Evolutionary conservation across 768 basidiomycete genomes (phyloP), one percentile per base, ranked within the genome.

Genomic region (Russula compacta): DNA sequence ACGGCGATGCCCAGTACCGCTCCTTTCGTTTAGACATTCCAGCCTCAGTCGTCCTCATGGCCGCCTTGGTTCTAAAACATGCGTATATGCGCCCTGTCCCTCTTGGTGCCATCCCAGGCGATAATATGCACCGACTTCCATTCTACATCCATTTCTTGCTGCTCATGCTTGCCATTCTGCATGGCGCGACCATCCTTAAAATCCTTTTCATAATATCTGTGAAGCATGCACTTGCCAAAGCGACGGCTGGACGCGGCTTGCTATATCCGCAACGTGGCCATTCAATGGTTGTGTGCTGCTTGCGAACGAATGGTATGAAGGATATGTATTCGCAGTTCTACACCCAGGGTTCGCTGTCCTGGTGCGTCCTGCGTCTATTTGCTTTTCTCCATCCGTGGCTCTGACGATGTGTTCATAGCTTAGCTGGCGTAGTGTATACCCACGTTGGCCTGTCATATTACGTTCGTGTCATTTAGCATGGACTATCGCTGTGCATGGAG

Each of bases 381-480:
- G 24, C 35, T 17, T 10, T 5, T 40, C n/a, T 32, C 32, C 39
- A n/a, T 6, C n/a, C 4, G 24, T 29, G 1, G 24, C 15, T 3
- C 40, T 46, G 11, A 53, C 11, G 35, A 52, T 57, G 24, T 29
- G 19, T 42, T n/a, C 10, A 35, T 48, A 92, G 87, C 88, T 90
- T 67, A 61, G 67, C 0, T 80, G 79, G 66, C 75, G 79, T 70
- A 97, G 97, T 6, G 74, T 90, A 17, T 87, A 95, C 63, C 89
- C 94, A 11, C 80, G 93, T 19, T 99, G 97, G 97, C 83, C 98
- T 66, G 79, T 98, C 3, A 95, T 95, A 87, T 79, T 98, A 44
- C 83, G 95, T 79, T 98, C 14, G 79, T 99, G 6, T 95, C 94
- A 0, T 99, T 93, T 76, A 88, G 85, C 63, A 84, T 97, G 83